Evolutionary conservation across 306 rosid species (phyloP).

Genomic region (Casuarina glauca): DNA sequence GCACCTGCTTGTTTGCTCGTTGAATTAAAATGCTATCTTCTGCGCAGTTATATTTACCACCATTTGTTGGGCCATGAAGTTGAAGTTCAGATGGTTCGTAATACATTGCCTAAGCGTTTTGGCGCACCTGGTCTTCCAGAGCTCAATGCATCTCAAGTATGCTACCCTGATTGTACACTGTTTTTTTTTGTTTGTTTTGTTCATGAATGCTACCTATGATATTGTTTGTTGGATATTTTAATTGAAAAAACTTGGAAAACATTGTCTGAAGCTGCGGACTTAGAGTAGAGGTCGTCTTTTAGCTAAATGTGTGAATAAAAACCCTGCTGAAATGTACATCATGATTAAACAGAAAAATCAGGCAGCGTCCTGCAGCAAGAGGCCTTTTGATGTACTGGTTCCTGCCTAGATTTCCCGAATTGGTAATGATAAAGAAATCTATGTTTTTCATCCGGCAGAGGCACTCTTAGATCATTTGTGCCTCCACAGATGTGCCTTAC

Average conservation of each 20-base stretch:
- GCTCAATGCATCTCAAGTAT: constrained; percentile 98
- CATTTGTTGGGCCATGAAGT: constrained; percentile 98
- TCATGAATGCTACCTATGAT: not conserved
- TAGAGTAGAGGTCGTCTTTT: not conserved
- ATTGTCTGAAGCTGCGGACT: not conserved
- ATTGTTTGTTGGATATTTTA: not conserved
- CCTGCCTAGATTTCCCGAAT: not conserved
- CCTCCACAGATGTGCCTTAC: not conserved
- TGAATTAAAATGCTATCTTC: constrained; percentile 2
- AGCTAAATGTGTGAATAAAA: not conserved
- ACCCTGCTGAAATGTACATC: not conserved
- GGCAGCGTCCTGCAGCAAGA: not conserved
- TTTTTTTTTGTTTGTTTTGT: not conserved
- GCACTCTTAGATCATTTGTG: not conserved
- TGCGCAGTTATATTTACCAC: constrained; percentile 90
- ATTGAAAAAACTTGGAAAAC: not conserved
- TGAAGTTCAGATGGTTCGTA: constrained; percentile 99
- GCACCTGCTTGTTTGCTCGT: constrained; percentile 1
- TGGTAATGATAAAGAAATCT: not conserved
- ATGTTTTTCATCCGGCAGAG: not conserved
- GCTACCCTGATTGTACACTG: constrained; percentile 25
- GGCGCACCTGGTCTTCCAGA: constrained; percentile 99
- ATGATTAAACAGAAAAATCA: not conserved
- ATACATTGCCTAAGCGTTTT: constrained; percentile 94
- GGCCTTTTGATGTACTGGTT: not conserved